These are phyloP conservation scores for Willaertia magna DNA, from an alignment of 208 protist species.

Conservation along the genomic window DNA sequence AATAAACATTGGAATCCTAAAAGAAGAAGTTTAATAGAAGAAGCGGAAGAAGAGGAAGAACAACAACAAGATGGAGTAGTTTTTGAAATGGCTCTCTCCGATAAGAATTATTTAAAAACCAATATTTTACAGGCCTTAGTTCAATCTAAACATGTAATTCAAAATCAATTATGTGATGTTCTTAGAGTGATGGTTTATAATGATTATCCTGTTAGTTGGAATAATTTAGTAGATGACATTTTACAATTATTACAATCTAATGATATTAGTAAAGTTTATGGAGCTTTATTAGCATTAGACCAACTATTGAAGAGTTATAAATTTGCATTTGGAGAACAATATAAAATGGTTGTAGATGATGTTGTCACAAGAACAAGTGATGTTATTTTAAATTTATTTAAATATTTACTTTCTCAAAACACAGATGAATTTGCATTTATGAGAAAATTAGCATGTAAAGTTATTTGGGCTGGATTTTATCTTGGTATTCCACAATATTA, in stretches of 20 bases:
- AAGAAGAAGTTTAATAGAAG: not conserved
- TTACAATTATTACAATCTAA: not conserved
- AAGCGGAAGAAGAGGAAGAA: not conserved
- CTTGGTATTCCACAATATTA: not conserved
- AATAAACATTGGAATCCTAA: not conserved
- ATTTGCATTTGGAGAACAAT: not conserved
- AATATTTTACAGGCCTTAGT: not conserved
- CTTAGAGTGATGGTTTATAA: not conserved
- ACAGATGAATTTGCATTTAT: not conserved
- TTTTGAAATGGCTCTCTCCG: not conserved
- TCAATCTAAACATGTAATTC: not conserved
- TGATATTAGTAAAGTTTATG: not conserved
- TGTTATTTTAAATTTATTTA: not conserved
- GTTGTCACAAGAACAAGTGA: not conserved
- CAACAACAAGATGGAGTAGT: not conserved
- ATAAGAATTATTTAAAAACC: not conserved
- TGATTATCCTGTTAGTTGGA: not conserved
- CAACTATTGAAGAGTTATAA: not conserved
- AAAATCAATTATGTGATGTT: not conserved
- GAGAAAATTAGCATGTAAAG: not conserved
- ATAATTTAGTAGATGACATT: not conserved
- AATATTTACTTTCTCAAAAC: not conserved
- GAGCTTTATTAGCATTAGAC: not conserved
- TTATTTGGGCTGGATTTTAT: not conserved
- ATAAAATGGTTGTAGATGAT: not conserved